A percentile compares a stretch with the other conserved stretches of the same genome.
These are phyloP conservation scores for Andalucia godoyi DNA, from an alignment of 78 protist genomes.

Conservation along the genomic window DNA sequence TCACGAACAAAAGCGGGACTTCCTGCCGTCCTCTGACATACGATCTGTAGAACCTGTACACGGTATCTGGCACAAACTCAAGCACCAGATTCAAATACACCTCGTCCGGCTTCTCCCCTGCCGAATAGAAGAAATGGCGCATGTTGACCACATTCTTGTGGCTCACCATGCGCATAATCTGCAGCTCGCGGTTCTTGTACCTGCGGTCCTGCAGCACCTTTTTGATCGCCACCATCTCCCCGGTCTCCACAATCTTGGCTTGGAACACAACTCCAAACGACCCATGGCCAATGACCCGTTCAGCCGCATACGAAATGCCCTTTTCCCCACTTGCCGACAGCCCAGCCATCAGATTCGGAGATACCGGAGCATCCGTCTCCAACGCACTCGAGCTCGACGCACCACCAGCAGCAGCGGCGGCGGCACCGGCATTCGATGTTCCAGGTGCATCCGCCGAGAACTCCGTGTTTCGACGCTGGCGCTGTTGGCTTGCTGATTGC, in stretches of 20 bases:
- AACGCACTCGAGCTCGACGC: no score
- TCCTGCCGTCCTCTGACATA: slow-evolving; percentile 53
- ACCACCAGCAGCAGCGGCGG: no score
- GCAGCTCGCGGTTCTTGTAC: slow-evolving; percentile 97
- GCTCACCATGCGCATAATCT: slow-evolving; percentile 82
- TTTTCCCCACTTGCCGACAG: no score
- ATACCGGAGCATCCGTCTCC: no score
- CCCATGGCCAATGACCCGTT: slow-evolving; percentile 89
- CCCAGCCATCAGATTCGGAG: no score
- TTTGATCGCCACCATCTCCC: slow-evolving; percentile 93
- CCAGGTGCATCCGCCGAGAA: no score
- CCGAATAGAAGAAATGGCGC: slow-evolving; percentile 71
- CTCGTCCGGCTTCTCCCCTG: slow-evolving; percentile 80
- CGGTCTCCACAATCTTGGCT: slow-evolving; percentile 56
- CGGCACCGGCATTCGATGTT: no score
- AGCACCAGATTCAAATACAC: slow-evolving; percentile 93
- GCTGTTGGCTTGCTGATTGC: no score
- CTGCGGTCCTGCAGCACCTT: slow-evolving; percentile 94
- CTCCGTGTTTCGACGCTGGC: no score
- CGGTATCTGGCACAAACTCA: slow-evolving; percentile 96
- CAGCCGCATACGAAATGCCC: slow-evolving; percentile 38
- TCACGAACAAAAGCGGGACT: slow-evolving; percentile 73
- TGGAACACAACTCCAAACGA: slow-evolving; percentile 95
- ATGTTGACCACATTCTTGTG: slow-evolving; percentile 88
- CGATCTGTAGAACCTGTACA: slow-evolving; percentile 61